Base-by-base conservation (phyloP, 352 stramenopile species). In the Phytopythium montanum region DNA sequence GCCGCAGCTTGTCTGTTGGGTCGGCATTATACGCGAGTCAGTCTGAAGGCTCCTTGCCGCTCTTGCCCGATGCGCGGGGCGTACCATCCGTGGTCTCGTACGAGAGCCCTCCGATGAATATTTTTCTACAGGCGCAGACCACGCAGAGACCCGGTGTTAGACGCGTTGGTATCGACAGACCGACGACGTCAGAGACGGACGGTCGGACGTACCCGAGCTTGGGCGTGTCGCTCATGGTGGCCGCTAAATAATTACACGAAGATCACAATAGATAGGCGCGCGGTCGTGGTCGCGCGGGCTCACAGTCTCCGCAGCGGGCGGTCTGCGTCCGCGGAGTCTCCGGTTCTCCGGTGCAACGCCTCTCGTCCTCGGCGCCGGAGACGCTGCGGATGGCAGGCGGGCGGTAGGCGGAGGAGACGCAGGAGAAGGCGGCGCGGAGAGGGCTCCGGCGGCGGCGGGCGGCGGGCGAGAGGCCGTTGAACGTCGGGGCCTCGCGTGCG, bases 21-120 rank as follows among this genome's bases (percentile, higher is more conserved):
- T 36, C 31, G 5, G 31, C 31, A 36, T n/a, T n/a, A n/a, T n/a
- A n/a, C n/a, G n/a, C 31, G 31, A 36, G 31, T 36, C 31, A 36
- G 31, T n/a, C 31, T 6, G 2, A 6, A 36, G 31, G 31, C 5
- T 36, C 31, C 31, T 36, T 10, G 31, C 31, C 31, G 7, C 31
- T 36, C 31, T 54, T 41, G 7, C 14, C 56, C 39, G 14, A 34
- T 18, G 7, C 28, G 28, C 8, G 19, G 16, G 9, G 42, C 75
- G 55, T 57, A 96, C 87, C 87, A 65, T 96, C 87, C 44, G 87
- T 96, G 29, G 87, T 96, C 70, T 96, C 87, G 62, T 96, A 96
- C 38, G 87, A 96, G 59, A 96, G 83, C 13, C 87, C 87, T 25
- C 87, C 87, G 56, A 96, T 96, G 73, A 96, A 96, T 69, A 96